phyloP scores from a whole-genome alignment of 2,329 filamentous ascomycete genomes.

The Hymenoscyphus fraxineus region DNA sequence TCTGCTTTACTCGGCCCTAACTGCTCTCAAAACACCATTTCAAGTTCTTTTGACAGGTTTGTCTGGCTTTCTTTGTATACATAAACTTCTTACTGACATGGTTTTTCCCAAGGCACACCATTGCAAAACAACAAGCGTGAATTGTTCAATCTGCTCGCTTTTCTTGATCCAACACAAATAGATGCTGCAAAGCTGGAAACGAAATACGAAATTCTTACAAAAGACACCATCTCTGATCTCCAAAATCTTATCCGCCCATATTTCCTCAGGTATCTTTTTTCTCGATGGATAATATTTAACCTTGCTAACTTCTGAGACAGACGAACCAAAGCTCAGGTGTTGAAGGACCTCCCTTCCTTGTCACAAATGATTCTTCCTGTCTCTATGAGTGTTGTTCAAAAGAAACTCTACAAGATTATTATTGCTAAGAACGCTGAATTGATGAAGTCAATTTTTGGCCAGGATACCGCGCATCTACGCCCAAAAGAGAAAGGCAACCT shows the following conservation, averaged over 20 bases:
- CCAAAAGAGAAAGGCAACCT: slow-evolving; percentile 71
- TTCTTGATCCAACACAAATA: slow-evolving; percentile 65
- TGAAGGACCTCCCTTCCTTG: slow-evolving; percentile 90
- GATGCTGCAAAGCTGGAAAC: slow-evolving; percentile 71
- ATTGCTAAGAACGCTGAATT: slow-evolving; percentile 85
- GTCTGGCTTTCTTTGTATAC: neutral
- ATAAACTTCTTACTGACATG: slow-evolving; percentile 20
- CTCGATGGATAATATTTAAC: neutral
- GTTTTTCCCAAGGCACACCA: slow-evolving; percentile 56
- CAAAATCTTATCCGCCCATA: slow-evolving; percentile 78
- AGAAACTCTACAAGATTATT: slow-evolving; percentile 91
- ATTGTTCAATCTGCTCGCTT: slow-evolving; percentile 94
- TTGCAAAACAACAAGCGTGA: slow-evolving; percentile 94
- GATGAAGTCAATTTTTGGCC: slow-evolving; percentile 79
- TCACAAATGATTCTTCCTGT: slow-evolving; percentile 92
- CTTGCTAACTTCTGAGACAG: slow-evolving; percentile 35
- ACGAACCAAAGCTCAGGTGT: slow-evolving; percentile 83
- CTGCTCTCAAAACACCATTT: slow-evolving; percentile 72
- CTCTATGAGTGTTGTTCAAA: slow-evolving; percentile 91
- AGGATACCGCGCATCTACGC: slow-evolving; percentile 55
- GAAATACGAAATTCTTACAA: slow-evolving; percentile 72
- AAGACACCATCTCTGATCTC: slow-evolving; percentile 74
- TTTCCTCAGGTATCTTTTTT: slow-evolving; percentile 46
- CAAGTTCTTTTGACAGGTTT: slow-evolving; percentile 74
- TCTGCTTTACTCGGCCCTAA: slow-evolving; percentile 71